phyloP scores from a whole-genome alignment of 345 rosid genomes.

The Bretschneidera sinensis region DNA sequence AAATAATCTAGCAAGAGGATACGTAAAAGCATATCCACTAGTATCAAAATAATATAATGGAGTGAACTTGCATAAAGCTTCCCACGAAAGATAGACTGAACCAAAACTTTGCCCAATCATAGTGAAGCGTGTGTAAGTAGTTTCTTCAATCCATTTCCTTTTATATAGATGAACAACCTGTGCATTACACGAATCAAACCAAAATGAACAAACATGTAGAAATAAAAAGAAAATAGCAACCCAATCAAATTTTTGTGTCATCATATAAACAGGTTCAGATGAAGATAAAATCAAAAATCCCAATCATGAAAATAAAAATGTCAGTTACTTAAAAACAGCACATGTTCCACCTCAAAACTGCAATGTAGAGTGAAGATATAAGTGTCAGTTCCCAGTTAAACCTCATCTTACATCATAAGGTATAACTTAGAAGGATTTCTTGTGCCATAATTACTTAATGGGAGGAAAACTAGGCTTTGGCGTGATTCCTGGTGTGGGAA shows the following conservation, averaged over 20 bases:
- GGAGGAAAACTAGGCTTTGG: no score
- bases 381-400: no score
- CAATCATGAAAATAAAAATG: no score
- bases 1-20: conserved; percentile 84
- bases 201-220: not conserved
- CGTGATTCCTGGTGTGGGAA: no score
- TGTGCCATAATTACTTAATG: no score
- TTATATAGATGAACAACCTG: conserved; percentile 73
- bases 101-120: conserved; percentile 98
- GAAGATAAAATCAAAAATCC: no score
- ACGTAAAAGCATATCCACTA: conserved; percentile 88
- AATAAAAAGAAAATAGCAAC: not conserved
- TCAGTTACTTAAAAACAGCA: no score
- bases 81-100: conserved; percentile 82
- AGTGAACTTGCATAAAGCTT: conserved; percentile 75
- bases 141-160: conserved; percentile 86
- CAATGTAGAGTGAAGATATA: no score
- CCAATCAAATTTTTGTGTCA: not conserved
- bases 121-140: conserved; percentile 78
- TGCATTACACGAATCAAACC: conserved; percentile 3
- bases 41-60: conserved; percentile 75
- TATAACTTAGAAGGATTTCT: no score
- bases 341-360: no score
- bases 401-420: no score
- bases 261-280: no score